These are phyloP conservation scores for Huntiella moniliformis DNA, from an alignment of 2,329 filamentous ascomycete genomes.

Conservation along the genomic window DNA sequence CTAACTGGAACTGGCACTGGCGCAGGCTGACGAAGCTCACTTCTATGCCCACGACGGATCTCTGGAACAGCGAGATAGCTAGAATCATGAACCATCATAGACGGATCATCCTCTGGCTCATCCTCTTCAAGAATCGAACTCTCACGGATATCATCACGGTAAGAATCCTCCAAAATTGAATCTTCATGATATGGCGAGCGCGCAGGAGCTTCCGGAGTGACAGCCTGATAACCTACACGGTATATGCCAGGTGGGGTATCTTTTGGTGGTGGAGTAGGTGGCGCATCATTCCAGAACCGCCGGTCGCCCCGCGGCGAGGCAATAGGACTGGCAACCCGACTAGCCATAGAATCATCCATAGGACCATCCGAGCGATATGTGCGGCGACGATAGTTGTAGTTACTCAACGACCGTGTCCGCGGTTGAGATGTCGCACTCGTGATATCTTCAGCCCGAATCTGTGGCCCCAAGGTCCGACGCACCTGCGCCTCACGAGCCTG, in stretches of 20 bases:
- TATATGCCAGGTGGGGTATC: conserved; percentile 4
- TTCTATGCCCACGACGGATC: neutral
- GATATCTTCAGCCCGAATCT: conserved; percentile 29
- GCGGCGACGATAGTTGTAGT: conserved; percentile 4
- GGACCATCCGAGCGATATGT: neutral
- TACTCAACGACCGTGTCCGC: conserved; percentile 5
- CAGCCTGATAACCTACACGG: neutral
- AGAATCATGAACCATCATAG: neutral
- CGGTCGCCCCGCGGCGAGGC: conserved; percentile 1
- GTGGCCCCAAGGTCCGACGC: conserved; percentile 2
- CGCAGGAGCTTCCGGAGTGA: neutral
- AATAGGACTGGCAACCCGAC: neutral
- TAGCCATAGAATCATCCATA: conserved; percentile 3
- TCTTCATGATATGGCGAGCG: neutral
- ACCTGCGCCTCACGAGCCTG: conserved; percentile 23
- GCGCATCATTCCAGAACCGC: conserved; percentile 5
- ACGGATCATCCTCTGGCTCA: neutral
- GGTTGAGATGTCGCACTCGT: conserved; percentile 26
- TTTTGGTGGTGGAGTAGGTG: conserved; percentile 9
- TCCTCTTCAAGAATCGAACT: conserved; percentile 7
- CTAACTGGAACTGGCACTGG: neutral
- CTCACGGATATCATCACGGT: neutral
- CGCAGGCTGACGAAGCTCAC: neutral
- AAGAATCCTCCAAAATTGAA: conserved; percentile 3
- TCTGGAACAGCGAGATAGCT: conserved; percentile 1